Base-by-base conservation (phyloP, 768 basidiomycete genomes). In the Hydnum rufescens region DNA sequence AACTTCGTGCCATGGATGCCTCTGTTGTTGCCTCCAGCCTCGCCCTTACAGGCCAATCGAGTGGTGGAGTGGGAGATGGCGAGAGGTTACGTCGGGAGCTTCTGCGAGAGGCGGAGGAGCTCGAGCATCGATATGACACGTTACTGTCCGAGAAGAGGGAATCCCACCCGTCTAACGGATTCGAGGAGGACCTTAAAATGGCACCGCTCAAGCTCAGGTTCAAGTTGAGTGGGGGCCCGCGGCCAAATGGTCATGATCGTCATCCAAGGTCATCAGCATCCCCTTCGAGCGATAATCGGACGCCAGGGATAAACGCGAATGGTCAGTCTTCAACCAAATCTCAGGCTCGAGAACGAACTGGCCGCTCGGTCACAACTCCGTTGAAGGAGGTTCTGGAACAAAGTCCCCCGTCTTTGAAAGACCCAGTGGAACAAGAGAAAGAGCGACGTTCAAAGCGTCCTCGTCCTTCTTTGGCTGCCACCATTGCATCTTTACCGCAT, bases 81-180 rank as follows among this genome's bases (percentile, higher is more conserved):
- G 83, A 86, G 63, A 82, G 84, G 62, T 70, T 80, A 55, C 73
- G 85, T 34, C 69, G 78, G 52, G 76, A 78, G 64, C 84, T 88
- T 80, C 69, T 88, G 4, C 74, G 77, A 49, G 71, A 76, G 13
- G 85, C 84, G 13, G 63, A 70, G 52, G 61, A 63, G 22, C 64
- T 88, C 49, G 84, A 86, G 59, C 75, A 76, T 53, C 77, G 85
- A 42, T 88, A 84, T 60, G 71, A 76, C 22, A 69, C 74, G n/a
- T 70, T 88, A 42, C 72, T 88, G 26, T 81, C 82, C 16, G 13
- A 43, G 4, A 4, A 46, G 54, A 16, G 26, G 36, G 29, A 29
- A 19, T 28, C 32, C 31, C 22, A 26, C 67, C 70, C 57, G 66
- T 69, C 55, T 54, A 29, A 26, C 32, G 30, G n/a, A n/a, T 51